phyloP scores from a whole-genome alignment of 495 filamentous ascomycete species.

The Rusavskia elegans region DNA sequence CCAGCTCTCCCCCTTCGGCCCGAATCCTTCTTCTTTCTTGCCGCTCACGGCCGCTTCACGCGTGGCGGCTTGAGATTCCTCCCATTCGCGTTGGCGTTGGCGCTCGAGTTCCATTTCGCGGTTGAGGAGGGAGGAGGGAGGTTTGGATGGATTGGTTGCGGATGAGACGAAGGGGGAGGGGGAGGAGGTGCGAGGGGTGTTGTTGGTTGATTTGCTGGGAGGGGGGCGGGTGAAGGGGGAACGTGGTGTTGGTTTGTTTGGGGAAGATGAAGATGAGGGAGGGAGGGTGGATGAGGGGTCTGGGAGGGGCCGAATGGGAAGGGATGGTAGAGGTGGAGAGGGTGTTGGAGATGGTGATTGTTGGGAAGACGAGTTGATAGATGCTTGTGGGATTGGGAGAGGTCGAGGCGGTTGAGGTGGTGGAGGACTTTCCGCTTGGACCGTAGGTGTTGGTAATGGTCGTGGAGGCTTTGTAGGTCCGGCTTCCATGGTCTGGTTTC shows the following conservation, averaged over 20 bases:
- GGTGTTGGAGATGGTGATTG: conserved; percentile 19
- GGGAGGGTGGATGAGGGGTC: conserved; percentile 10
- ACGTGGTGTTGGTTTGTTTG: conserved; percentile 17
- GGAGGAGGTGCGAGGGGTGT: conserved; percentile 6
- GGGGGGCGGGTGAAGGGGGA: conserved; percentile 28
- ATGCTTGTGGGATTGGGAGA: conserved; percentile 5
- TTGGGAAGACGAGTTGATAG: conserved; percentile 20
- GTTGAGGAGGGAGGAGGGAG: conserved; percentile 54
- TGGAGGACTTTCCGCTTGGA: conserved; percentile 2
- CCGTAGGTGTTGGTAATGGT: conserved; percentile 17
- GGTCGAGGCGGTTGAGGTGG: conserved; percentile 14
- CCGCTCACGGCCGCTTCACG: conserved; percentile 34
- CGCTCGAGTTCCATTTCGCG: conserved; percentile 94
- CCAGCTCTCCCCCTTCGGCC: conserved; percentile 49
- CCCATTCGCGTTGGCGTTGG: conserved; percentile 88
- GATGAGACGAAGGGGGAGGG: too few species aligned
- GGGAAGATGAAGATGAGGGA: neutral
- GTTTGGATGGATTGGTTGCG: conserved; percentile 7
- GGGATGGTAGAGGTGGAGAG: neutral
- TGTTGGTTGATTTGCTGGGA: conserved; percentile 27
- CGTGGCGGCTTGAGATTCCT: conserved; percentile 68
- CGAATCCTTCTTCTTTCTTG: conserved; percentile 28
- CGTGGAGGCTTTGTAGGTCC: conserved; percentile 23
- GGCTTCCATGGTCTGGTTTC: conserved; percentile 20
- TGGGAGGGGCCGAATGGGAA: conserved; percentile 13